Conservation (phyloP, 352 stramenopile genomes). For the Globisporangium emineosum region DNA sequence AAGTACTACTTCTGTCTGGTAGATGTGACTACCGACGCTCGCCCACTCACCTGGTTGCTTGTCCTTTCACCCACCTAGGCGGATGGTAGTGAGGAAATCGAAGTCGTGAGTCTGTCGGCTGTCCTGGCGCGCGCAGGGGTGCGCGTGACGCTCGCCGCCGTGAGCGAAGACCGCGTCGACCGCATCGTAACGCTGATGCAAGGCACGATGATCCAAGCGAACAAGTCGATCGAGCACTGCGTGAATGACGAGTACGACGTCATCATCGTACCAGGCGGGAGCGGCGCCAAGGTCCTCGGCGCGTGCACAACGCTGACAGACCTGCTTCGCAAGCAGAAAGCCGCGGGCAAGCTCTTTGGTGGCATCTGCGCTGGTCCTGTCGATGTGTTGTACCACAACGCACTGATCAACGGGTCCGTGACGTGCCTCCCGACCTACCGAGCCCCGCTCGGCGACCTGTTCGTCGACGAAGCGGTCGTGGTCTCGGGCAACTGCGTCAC, state of each 20-base stretch:
- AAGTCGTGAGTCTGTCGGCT: slow-evolving; percentile 46
- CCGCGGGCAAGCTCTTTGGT: slow-evolving; percentile 41
- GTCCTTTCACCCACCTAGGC: slow-evolving; percentile 23
- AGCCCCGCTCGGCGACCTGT: slow-evolving; percentile 39
- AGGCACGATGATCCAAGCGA: slow-evolving; percentile 51
- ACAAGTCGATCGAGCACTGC: slow-evolving; percentile 65
- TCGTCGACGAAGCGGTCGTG: slow-evolving; percentile 48
- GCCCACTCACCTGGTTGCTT: neutral
- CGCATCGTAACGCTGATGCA: slow-evolving; percentile 55
- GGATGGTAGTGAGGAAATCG: slow-evolving; percentile 61
- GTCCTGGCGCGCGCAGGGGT: slow-evolving; percentile 58
- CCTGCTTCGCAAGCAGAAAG: slow-evolving; percentile 55
- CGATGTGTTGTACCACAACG: slow-evolving; percentile 57
- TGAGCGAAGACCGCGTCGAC: slow-evolving; percentile 37
- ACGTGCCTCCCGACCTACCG: slow-evolving; percentile 39
- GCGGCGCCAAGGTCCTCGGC: slow-evolving; percentile 46
- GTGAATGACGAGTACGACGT: slow-evolving; percentile 53
- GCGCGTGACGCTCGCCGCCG: slow-evolving; percentile 56
- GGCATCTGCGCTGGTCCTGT: slow-evolving; percentile 50
- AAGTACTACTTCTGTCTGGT: neutral
- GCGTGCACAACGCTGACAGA: slow-evolving; percentile 35
- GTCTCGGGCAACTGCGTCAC: slow-evolving; percentile 65
- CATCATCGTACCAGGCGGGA: slow-evolving; percentile 62
- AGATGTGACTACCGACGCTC: neutral
- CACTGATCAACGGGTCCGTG: slow-evolving; percentile 36